Evolutionary conservation across 768 basidiomycete genomes (phyloP), one percentile per base, ranked within the genome.

Genomic region (Favolaschia claudopus): DNA sequence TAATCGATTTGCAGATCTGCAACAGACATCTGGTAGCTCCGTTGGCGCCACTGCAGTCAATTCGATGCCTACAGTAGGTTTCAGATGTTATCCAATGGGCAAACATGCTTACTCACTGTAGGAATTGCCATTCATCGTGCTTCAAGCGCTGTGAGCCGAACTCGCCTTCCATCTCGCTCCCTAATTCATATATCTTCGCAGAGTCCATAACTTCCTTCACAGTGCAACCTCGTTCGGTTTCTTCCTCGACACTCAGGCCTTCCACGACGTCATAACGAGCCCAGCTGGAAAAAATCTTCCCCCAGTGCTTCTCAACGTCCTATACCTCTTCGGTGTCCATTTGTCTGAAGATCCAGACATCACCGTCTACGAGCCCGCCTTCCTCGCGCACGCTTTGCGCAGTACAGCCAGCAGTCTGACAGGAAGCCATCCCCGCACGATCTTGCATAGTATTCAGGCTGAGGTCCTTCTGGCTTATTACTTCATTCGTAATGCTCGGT

Each of bases 401-500:
- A 69, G 69, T 13, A 66, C 76, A 1, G 70, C 75, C 4, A 58
- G 57, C 9, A 65, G 63, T 36, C 60, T 78, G 19, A 63, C 72
- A 13, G 66, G 71, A 9, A 73, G 72, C 28, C 77, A 78, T 8
- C 69, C 71, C 37, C 65, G 70, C 15, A 56, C 53, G 28, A 67
- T 76, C 19, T 62, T 79, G 14, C 71, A 77, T 20, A 64, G 74
- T 25, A 40, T 77, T 8, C 79, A 80, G 44, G 67, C 75, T 2
- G 74, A 81, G 22, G 67, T 84, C 6, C 70, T 85, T 20, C 69
- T 85, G 27, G 71, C 77, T 1, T 72, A 74, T 46, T 82, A 80
- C 57, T 79, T 83, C 67, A 76, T 80, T 54, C 71, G 73, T 25
- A 70, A 72, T 31, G 79, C 75, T 17, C 74, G 82, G 15, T 55